Evolutionary conservation across 2,329 filamentous ascomycete genomes (phyloP).

Genomic region (Aspergillus puulaauensis): DNA sequence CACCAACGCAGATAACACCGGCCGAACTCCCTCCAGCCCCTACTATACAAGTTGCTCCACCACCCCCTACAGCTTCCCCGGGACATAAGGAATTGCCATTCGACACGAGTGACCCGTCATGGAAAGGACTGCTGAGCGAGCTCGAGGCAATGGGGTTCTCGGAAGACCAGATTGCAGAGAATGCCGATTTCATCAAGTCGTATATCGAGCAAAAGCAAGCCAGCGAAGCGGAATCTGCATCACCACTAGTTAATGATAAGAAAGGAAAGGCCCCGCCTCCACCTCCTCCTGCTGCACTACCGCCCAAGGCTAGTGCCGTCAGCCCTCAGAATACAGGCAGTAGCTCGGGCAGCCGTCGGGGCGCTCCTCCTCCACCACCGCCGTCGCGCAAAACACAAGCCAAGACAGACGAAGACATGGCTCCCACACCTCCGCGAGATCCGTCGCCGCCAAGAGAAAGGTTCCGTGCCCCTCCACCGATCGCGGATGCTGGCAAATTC

Average conservation of each 20-base stretch:
- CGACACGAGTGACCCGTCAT: conserved; percentile 62
- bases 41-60: conserved; percentile 34
- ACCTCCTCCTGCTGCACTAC: conserved; percentile 55
- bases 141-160: conserved; percentile 66
- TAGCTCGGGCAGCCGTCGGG: conserved; percentile 52
- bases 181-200: conserved; percentile 67
- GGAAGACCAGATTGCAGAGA: conserved; percentile 66
- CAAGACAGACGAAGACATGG: conserved; percentile 55
- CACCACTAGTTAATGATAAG: conserved; percentile 46
- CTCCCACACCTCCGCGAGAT: conserved; percentile 54
- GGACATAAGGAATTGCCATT: conserved; percentile 48
- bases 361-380: conserved; percentile 61
- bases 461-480: conserved; percentile 82
- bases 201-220: conserved; percentile 66
- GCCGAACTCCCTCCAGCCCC: conserved; percentile 24
- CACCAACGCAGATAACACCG: conserved; percentile 30
- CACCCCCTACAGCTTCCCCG: conserved; percentile 28
- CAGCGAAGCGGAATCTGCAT: conserved; percentile 44
- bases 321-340: conserved; percentile 63
- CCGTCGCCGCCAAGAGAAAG: conserved; percentile 68
- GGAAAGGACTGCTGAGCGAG: conserved; percentile 61
- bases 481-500: conserved; percentile 87
- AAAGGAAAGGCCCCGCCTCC: conserved; percentile 60
- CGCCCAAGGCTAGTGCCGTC: conserved; percentile 46
- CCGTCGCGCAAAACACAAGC: conserved; percentile 47